Conservation (phyloP, 352 stramenopile species). For the Pythium brassicae region DNA sequence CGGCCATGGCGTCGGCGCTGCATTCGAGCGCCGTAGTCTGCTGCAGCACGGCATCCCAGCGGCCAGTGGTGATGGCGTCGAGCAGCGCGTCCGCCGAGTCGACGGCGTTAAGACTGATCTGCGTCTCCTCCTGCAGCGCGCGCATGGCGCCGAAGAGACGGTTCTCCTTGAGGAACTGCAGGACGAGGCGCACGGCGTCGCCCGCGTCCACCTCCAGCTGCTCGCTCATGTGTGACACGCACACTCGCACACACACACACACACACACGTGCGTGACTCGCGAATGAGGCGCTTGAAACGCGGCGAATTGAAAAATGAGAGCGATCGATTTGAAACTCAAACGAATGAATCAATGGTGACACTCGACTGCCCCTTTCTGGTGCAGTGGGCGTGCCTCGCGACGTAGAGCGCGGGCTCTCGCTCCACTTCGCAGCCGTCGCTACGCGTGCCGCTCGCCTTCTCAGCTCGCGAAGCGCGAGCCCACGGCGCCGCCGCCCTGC, state of each 20-base stretch:
- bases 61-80: constrained; percentile 72
- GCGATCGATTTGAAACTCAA: background rate
- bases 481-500: background rate
- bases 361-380: background rate
- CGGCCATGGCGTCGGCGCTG: constrained; percentile 63
- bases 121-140: constrained; percentile 83
- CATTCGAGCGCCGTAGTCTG: constrained; percentile 79
- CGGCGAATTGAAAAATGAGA: no score
- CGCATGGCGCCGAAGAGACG: constrained; percentile 77
- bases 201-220: constrained; percentile 60
- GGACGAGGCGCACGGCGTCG: constrained; percentile 87
- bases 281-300: no score
- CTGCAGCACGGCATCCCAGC: constrained; percentile 88
- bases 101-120: constrained; percentile 85
- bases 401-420: no score
- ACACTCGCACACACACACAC: no score
- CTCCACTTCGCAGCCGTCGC: no score
- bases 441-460: no score
- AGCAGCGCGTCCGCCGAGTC: constrained; percentile 80
- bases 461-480: background rate
- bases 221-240: constrained; percentile 4
- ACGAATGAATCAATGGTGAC: background rate
- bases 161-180: constrained; percentile 92
- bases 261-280: no score
- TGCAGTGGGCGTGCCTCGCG: no score